phyloP scores from a whole-genome alignment of 148 eudicot genomes.

The Rheum nobile region DNA sequence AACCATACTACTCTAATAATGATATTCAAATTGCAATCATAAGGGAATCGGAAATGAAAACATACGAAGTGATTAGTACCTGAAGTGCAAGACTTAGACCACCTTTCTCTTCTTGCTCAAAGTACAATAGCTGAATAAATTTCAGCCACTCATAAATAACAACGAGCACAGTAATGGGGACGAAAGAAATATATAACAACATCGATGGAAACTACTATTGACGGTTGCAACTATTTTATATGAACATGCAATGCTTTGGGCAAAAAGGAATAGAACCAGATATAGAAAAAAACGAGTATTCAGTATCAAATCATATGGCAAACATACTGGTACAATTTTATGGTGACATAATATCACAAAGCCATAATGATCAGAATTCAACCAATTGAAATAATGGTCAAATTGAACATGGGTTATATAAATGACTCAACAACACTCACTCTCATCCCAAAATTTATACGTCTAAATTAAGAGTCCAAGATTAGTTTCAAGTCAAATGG shows the following conservation, averaged over 20 bases:
- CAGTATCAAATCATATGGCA: not conserved
- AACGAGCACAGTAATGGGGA: not conserved
- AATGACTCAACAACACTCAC: not conserved
- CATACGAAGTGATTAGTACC: conserved; percentile 28
- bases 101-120: conserved; percentile 76
- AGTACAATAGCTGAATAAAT: conserved; percentile 71
- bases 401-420: not conserved
- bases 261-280: not conserved
- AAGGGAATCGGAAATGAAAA: not conserved
- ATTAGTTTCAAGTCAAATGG: not conserved
- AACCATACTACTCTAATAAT: not conserved
- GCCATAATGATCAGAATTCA: not conserved
- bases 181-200: not conserved
- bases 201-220: not conserved
- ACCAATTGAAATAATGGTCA: not conserved
- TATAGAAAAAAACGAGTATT: not conserved
- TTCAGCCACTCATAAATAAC: not conserved
- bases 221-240: not conserved
- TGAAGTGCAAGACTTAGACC: conserved; percentile 89
- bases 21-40: not conserved
- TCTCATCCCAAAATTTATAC: not conserved
- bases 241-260: not conserved
- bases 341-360: not conserved
- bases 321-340: not conserved
- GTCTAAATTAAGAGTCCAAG: not conserved